Evolutionary conservation across 2,329 filamentous ascomycete species (phyloP).

Genomic region (Pleomassaria siparia): DNA sequence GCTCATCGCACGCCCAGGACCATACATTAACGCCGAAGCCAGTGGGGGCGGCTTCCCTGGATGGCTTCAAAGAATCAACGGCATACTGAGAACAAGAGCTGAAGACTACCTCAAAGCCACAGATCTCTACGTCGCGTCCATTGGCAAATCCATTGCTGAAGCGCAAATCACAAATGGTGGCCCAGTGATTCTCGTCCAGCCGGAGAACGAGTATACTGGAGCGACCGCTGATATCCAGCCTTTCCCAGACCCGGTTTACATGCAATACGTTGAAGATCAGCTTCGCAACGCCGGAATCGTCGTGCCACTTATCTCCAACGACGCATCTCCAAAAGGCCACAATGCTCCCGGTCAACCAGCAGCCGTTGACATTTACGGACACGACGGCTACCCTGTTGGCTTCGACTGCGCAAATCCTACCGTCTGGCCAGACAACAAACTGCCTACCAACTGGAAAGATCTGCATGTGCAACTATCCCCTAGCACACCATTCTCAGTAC

Average conservation of each 20-base stretch:
- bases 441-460: constrained; percentile 60
- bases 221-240: constrained; percentile 49
- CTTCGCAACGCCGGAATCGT: constrained; percentile 68
- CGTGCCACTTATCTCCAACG: constrained; percentile 75
- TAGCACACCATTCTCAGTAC: constrained; percentile 64
- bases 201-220: constrained; percentile 77
- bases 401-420: constrained; percentile 64
- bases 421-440: constrained; percentile 58
- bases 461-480: constrained; percentile 64
- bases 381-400: constrained; percentile 64
- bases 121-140: constrained; percentile 64
- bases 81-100: constrained; percentile 63
- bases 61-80: constrained; percentile 72
- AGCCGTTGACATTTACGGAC: constrained; percentile 65
- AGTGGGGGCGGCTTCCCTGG: constrained; percentile 79
- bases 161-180: constrained; percentile 82
- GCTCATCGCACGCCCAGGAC: constrained; percentile 68
- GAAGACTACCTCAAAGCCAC: constrained; percentile 66
- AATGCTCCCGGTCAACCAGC: constrained; percentile 64
- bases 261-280: constrained; percentile 70
- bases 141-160: constrained; percentile 68
- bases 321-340: constrained; percentile 62
- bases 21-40: constrained; percentile 78
- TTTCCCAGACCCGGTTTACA: constrained; percentile 69
- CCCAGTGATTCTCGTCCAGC: constrained; percentile 75